Base-by-base conservation (phyloP, 768 basidiomycete species). In the Podaxis mareebaensis region DNA sequence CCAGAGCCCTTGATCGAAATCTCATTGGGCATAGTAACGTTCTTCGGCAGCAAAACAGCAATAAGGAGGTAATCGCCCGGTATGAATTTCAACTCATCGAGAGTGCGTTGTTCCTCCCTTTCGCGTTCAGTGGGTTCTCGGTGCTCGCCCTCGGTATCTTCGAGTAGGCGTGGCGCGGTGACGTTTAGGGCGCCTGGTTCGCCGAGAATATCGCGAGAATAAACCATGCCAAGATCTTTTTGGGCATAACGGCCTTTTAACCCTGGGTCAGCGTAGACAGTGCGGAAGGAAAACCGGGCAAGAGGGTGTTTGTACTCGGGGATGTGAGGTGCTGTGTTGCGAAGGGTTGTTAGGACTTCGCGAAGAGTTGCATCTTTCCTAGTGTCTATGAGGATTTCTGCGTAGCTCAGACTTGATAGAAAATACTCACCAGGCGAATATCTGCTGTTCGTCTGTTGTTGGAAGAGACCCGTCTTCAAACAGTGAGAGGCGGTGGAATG, bases 341-440 rank as follows among this genome's bases (percentile, higher is more conserved):
- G 90, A 2, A 94, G 83, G 20, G 88, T 89, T 3, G 90, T 90
- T 61, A 94, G 73, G 48, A 93, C 82, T 76, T 94, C 92, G 46
- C 87, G 84, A 36, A 94, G 78, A 0, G 92, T 92, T 12, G 91
- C 88, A 69, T 94, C 91, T 78, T 86, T 91, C 92, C 92, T 93
- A 66, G 20, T 28, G 22, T n/a, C 12, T 28, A 10, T 44, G 17
- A 42, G 26, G 51, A n/a, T 28, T 38, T 55, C 38, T 13, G 28
- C n/a, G 33, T 36, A 12, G 38, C 17, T n/a, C 22, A 13, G 49
- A 56, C 6, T 10, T 13, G 33, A n/a, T 57, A 57, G 17, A 52
- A 24, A 13, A 7, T 15, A 64, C 80, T 24, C 68, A 90, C 92
- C 92, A 94, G 6, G 90, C 89, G 68, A 89, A 93, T 38, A 94